Evolutionary conservation across 805 yeast species (phyloP).

Genomic region (Suhomyces sp.): DNA sequence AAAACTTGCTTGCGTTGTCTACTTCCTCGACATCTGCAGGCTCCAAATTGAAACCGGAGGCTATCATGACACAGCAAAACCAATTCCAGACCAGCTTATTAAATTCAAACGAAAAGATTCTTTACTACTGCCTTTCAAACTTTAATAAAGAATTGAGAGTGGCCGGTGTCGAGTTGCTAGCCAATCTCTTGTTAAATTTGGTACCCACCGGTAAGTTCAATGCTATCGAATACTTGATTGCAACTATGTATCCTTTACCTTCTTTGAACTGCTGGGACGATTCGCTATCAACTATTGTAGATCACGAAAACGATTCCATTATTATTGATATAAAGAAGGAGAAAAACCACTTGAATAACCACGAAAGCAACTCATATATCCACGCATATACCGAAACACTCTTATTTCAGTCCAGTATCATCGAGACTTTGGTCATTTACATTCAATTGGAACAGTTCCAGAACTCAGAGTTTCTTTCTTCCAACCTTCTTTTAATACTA

Average conservation of each 20-base stretch:
- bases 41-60: conserved; percentile 41
- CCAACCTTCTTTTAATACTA: conserved; percentile 24
- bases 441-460: conserved; percentile 42
- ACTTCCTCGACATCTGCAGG: conserved; percentile 33
- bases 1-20: conserved; percentile 33
- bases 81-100: conserved; percentile 33
- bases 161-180: conserved; percentile 35
- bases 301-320: conserved; percentile 18
- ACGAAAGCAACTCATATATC: conserved; percentile 28
- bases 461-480: conserved; percentile 33
- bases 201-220: conserved; percentile 38
- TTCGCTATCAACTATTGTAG: conserved; percentile 16
- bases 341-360: conserved; percentile 18
- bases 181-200: conserved; percentile 33
- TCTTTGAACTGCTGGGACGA: conserved; percentile 29
- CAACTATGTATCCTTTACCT: conserved; percentile 29
- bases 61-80: conserved; percentile 39
- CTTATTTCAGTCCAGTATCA: conserved; percentile 29
- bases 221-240: conserved; percentile 33
- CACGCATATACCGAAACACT: conserved; percentile 16
- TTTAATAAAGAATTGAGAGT: conserved; percentile 34
- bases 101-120: conserved; percentile 26
- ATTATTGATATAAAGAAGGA: conserved; percentile 16
- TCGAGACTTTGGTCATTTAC: conserved; percentile 34
- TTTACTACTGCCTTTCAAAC: conserved; percentile 30